Evolutionary conservation across 2,329 filamentous ascomycete genomes (phyloP), one percentile per base, ranked within the genome.

Genomic region (Amphichorda felina): DNA sequence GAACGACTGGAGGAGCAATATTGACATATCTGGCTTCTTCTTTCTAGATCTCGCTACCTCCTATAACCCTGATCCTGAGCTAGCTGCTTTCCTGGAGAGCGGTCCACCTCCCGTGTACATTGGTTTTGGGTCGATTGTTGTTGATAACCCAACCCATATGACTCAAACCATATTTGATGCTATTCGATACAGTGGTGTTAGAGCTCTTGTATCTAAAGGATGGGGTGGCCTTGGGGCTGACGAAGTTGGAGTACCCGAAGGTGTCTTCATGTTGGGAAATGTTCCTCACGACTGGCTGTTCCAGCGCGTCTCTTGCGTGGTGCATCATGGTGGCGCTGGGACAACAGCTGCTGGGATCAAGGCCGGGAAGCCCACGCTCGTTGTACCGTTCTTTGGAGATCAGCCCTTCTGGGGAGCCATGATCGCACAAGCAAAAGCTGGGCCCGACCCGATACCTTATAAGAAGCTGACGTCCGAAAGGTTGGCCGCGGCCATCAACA

Each of bases 261-360:
- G 76, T 4, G 75, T 93, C 2, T 85, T 83, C 50, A 85, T 93
- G 75, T 66, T 94, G 26, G 85, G 82, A 9, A 91, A 89, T 48
- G 77, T 79, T 30, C 86, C 86, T 2, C 87, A 94, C 42, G 87
- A 94, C 57, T 94, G 86, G 86, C 60, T 94, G 0, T 94, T 94
- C 55, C 68, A 84, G 43, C 77, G 71, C 26, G 85, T 93, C 1
- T 81, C 82, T 1, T 79, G 76, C 30, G 86, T 94, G 2, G 81
- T 91, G 5, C 87, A 94, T 50, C 86, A 94, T 43, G 87, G 86
- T 16, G 86, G 87, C 39, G 86, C 86, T 8, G 86, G 86, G 14
- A 94, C 86, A 3, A 93, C 85, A 2, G 85, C 86, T 1, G 83
- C 85, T 1, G 86, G 86, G n/a, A 83, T 94, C 41, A 73, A 80